These are phyloP conservation scores for Serendipita indica DNA, from an alignment of 768 basidiomycete species.

Conservation along the genomic window DNA sequence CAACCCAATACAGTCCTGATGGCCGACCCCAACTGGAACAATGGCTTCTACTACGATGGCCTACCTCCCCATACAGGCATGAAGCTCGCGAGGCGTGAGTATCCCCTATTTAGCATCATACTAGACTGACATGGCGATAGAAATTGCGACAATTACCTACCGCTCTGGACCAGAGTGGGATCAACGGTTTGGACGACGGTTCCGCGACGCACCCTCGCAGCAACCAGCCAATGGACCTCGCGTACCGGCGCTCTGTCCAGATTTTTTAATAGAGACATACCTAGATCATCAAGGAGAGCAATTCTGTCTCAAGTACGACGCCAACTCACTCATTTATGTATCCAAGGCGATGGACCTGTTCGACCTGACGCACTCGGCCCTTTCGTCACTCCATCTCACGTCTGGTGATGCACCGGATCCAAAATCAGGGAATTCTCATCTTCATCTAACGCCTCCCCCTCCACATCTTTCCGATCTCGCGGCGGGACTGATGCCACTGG, in stretches of 20 bases:
- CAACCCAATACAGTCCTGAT: conserved; percentile 56
- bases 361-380: conserved; percentile 73
- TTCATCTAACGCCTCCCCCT: conserved; percentile 55
- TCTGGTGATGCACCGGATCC: conserved; percentile 18
- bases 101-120: background rate
- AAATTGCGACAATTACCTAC: conserved; percentile 98
- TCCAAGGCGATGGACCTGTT: conserved; percentile 99
- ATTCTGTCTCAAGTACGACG: conserved; percentile 97
- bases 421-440: conserved; percentile 40
- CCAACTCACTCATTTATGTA: conserved; percentile 96
- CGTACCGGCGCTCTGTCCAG: conserved; percentile 76
- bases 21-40: conserved; percentile 99
- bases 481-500: conserved; percentile 58
- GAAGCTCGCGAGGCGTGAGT: conserved; percentile 91
- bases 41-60: conserved; percentile 91
- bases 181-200: conserved; percentile 78
- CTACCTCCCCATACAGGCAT: conserved; percentile 96
- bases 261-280: conserved; percentile 97
- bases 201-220: conserved; percentile 32
- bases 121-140: conserved; percentile 27
- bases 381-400: conserved; percentile 49
- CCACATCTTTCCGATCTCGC: conserved; percentile 65
- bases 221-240: conserved; percentile 22
- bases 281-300: conserved; percentile 94
- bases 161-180: conserved; percentile 99